Evolutionary conservation across 768 basidiomycete genomes (phyloP).

Genomic region (Lactarius psammicola): DNA sequence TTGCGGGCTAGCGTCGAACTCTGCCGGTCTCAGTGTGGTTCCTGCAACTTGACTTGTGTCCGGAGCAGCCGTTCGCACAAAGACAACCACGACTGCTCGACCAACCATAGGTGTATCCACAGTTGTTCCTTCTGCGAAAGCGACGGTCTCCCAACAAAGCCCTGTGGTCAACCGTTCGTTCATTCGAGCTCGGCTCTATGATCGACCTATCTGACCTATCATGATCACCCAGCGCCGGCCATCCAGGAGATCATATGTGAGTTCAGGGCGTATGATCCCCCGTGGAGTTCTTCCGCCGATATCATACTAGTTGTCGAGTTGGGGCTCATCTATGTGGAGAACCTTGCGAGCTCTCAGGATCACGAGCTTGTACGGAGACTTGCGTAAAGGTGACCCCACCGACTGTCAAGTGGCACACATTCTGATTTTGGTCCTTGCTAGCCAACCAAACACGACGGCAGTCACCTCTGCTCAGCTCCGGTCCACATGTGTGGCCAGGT

Average conservation of each 20-base stretch:
- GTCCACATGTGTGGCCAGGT: conserved; percentile 57
- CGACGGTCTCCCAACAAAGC: conserved; percentile 29
- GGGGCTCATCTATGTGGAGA: conserved; percentile 51
- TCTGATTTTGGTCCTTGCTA: background rate
- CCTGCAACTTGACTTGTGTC: conserved; percentile 51
- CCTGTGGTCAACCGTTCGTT: conserved; percentile 50
- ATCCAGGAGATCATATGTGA: conserved; percentile 53
- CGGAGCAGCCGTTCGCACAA: conserved; percentile 44
- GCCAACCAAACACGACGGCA: conserved; percentile 34
- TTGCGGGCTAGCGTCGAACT: conserved; percentile 46
- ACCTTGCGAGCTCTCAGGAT: conserved; percentile 45
- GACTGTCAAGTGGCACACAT: conserved; percentile 34
- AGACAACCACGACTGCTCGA: conserved; percentile 47
- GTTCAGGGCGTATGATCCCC: conserved; percentile 13
- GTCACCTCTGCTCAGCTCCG: conserved; percentile 54
- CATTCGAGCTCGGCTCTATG: background rate
- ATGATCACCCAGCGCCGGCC: conserved; percentile 50
- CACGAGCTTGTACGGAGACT: conserved; percentile 45
- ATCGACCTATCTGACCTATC: background rate
- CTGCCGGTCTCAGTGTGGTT: conserved; percentile 47
- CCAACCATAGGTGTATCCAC: conserved; percentile 47
- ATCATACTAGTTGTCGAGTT: conserved; percentile 42
- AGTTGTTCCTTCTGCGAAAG: conserved; percentile 45
- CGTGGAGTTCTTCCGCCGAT: background rate
- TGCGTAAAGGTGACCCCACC: conserved; percentile 35